phyloP scores from a whole-genome alignment of 768 basidiomycete genomes.

The Rhodotorula graminis region DNA sequence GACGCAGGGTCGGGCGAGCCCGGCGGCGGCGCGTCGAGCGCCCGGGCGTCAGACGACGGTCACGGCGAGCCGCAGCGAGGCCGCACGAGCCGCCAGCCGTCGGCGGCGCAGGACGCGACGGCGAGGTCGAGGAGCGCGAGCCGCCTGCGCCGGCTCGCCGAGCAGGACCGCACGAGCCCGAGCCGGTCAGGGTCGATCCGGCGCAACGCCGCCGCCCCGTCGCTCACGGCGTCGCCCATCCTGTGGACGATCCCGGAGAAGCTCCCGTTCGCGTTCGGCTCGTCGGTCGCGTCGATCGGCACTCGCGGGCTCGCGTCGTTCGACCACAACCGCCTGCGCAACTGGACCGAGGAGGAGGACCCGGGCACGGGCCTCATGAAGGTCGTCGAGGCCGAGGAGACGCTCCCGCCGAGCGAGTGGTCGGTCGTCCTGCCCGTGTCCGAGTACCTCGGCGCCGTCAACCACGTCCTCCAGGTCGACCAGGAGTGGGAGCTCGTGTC shows the following conservation, averaged over 20 bases:
- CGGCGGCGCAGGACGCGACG: neutral
- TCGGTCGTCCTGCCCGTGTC: conserved; percentile 60
- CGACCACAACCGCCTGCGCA: conserved; percentile 42
- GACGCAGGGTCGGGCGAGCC: neutral
- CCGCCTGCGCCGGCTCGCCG: conserved; percentile 16
- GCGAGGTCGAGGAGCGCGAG: conserved; percentile 34
- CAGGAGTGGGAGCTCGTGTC: conserved; percentile 88
- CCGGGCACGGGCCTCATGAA: conserved; percentile 36
- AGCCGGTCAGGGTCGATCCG: conserved; percentile 23
- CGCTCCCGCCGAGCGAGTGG: neutral
- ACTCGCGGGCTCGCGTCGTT: conserved; percentile 38
- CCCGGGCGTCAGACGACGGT: conserved; percentile 7
- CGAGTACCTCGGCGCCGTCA: conserved; percentile 61
- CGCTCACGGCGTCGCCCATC: conserved; percentile 11
- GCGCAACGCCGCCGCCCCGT: neutral
- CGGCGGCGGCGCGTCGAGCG: neutral
- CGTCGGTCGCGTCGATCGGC: conserved; percentile 7
- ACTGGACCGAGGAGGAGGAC: conserved; percentile 43
- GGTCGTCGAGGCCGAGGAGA: conserved; percentile 43
- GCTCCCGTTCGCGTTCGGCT: conserved; percentile 55
- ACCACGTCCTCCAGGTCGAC: conserved; percentile 66
- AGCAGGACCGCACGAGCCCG: conserved; percentile 30
- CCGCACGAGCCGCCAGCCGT: conserved; percentile 12
- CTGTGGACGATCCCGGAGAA: conserved; percentile 69
- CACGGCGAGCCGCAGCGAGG: conserved; percentile 25